A percentile compares a stretch with the other conserved stretches of the same genome.
These are phyloP conservation scores for Boletus pseudo-olivaceus DNA, from an alignment of 768 basidiomycete genomes.

Conservation along the genomic window DNA sequence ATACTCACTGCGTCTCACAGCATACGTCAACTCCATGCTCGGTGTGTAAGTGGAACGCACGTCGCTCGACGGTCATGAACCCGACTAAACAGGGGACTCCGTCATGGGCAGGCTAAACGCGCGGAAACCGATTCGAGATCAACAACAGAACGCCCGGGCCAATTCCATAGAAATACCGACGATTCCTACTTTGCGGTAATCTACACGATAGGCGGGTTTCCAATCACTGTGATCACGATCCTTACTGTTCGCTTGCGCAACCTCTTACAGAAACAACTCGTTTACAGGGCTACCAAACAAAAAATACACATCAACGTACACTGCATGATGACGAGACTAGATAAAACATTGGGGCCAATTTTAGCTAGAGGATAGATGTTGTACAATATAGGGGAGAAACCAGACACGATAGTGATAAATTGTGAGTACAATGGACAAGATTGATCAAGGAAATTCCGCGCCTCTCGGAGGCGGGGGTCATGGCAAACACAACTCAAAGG, in stretches of 20 bases:
- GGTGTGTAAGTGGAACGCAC: conserved; percentile 10
- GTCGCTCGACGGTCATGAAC: not conserved
- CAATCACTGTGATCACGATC: not conserved
- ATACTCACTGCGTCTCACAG: not conserved
- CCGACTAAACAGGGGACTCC: not conserved
- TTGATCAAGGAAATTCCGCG: not conserved
- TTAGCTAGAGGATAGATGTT: not conserved
- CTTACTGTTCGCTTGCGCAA: not conserved
- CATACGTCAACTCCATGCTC: conserved; percentile 24
- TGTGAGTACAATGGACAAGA: not conserved
- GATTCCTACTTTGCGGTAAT: conserved; percentile 1
- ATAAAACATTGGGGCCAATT: not conserved
- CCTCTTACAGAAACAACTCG: not conserved
- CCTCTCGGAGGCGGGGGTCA: not conserved
- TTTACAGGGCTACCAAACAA: not conserved
- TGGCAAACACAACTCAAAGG: conserved; percentile 37
- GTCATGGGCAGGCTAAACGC: conserved; percentile 7
- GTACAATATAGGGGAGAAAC: not conserved
- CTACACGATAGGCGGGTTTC: not conserved
- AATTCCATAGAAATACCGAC: conserved; percentile 6
- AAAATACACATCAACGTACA: not conserved
- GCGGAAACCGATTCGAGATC: conserved; percentile 13
- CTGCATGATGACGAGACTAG: not conserved
- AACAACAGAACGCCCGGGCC: not conserved
- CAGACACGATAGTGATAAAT: not conserved